Base-by-base conservation (phyloP, 1,284 basidiomycete genomes). In the Tilletia walkeri region DNA sequence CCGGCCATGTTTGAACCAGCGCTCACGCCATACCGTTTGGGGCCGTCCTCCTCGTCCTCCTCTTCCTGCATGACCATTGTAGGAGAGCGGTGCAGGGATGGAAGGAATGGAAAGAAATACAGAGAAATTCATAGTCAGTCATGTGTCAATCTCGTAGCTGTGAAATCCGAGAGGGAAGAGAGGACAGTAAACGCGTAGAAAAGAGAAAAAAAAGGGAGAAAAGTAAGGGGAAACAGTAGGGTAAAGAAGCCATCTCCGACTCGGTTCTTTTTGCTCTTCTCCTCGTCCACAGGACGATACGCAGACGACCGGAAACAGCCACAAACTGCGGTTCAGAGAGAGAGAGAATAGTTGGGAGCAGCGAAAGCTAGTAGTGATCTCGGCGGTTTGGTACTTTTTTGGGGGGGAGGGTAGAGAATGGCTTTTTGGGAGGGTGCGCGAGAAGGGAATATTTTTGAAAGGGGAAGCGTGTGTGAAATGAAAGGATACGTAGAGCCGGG, bases 41-140 rank as follows among this genome's bases (percentile, higher is more conserved):
- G 79, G 34, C 78, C 80, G 39, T 84, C 83, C 6, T 84, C 82
- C 24, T 84, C 82, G 24, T 84, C 82, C 10, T 84, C 83, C 4
- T 80, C 78, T 34, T 78, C 76, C n/a, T 79, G 65, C 49, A 72
- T 34, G 78, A 18, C 7, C 3, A n/a, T n/a, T 10, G 50, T 10
- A 18, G n/a, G 50, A 53, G 50, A 53, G 50, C 50, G 30, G 24
- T 30, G 24, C 24, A 30, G 63, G 65, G 18, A n/a, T 5, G 38
- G 9, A 56, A 20, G n/a, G 41, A 56, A 24, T 18, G 14, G 10
- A n/a, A 50, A 53, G 4, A 38, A 53, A 53, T 2, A 20, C 48
- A 49, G 48, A 49, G 14, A 20, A 20, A 30, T 1, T 30, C 10
- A n/a, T 53, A 18, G 18, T 53, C 50, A 53, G 50, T n/a, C 18